Evolutionary conservation across 306 rosid genomes (phyloP).

Genomic region (Adenanthera pavonina): DNA sequence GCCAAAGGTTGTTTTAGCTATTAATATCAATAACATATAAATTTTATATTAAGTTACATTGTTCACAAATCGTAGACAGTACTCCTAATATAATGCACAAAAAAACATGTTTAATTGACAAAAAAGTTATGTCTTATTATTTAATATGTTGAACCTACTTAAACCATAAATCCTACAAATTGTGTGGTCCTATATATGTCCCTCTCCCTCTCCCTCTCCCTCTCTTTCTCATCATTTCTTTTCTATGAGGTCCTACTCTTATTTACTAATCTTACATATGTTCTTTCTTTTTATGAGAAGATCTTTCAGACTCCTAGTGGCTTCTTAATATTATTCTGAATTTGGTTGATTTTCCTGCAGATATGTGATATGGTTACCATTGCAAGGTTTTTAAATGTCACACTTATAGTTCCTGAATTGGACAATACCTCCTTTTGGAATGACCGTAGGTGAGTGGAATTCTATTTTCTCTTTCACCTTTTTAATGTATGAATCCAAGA

Average conservation of each 20-base stretch:
- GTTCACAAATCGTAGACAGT: too few species aligned
- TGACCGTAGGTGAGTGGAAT: conserved; percentile 56
- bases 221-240: not conserved
- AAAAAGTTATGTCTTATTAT: too few species aligned
- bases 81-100: too few species aligned
- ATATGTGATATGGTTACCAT: conserved; percentile 81
- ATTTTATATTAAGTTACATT: too few species aligned
- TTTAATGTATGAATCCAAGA: not conserved
- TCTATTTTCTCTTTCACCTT: not conserved
- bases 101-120: too few species aligned
- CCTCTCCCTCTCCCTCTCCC: not conserved
- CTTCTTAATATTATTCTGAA: not conserved
- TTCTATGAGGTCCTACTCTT: not conserved
- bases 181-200: not conserved
- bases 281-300: too few species aligned
- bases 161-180: not conserved
- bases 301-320: not conserved
- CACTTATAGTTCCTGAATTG: conserved; percentile 72
- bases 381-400: conserved; percentile 66
- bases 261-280: not conserved
- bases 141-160: too few species aligned
- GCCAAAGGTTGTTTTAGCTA: too few species aligned
- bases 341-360: conserved; percentile 38
- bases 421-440: conserved; percentile 79
- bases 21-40: too few species aligned